A percentile compares a stretch with the other conserved stretches of the same genome.
Evolutionary conservation across 768 basidiomycete species (phyloP).

Genomic region (Mycena maculata): DNA sequence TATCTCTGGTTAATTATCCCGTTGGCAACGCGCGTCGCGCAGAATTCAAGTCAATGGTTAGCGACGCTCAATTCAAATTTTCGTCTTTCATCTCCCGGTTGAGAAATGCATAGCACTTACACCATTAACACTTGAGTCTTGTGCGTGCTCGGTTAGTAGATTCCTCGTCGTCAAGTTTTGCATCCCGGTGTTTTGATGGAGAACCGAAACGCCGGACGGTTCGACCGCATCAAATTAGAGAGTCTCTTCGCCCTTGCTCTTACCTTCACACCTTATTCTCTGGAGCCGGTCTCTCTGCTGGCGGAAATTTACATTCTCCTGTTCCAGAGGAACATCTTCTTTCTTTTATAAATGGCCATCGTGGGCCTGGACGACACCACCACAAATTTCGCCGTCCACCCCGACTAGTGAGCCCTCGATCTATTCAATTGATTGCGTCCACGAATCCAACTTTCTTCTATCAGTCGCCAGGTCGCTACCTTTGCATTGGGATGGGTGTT

Average conservation of each 20-base stretch:
- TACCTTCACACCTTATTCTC: slow-evolving; percentile 1
- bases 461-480: slow-evolving; percentile 51
- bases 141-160: too few species aligned
- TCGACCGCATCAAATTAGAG: neutral
- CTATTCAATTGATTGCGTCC: neutral
- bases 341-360: slow-evolving; percentile 33
- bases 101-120: too few species aligned
- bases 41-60: too few species aligned
- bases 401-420: slow-evolving; percentile 48
- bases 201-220: neutral
- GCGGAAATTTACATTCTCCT: slow-evolving; percentile 8
- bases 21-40: too few species aligned
- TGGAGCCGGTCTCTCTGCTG: slow-evolving; percentile 36
- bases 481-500: slow-evolving; percentile 58
- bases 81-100: too few species aligned
- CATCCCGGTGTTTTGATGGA: neutral
- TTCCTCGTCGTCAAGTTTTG: neutral
- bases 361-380: slow-evolving; percentile 31
- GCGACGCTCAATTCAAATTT: too few species aligned
- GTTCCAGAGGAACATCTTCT: slow-evolving; percentile 30
- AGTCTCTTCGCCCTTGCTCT: neutral
- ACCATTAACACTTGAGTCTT: too few species aligned
- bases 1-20: too few species aligned
- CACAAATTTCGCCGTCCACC: slow-evolving; percentile 42
- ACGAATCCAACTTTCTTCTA: neutral